Percentiles rank a stretch among this genome's conserved stretches.
These are phyloP conservation scores for Brassica balearica DNA, from an alignment of 441 rosid species.

Conservation along the genomic window DNA sequence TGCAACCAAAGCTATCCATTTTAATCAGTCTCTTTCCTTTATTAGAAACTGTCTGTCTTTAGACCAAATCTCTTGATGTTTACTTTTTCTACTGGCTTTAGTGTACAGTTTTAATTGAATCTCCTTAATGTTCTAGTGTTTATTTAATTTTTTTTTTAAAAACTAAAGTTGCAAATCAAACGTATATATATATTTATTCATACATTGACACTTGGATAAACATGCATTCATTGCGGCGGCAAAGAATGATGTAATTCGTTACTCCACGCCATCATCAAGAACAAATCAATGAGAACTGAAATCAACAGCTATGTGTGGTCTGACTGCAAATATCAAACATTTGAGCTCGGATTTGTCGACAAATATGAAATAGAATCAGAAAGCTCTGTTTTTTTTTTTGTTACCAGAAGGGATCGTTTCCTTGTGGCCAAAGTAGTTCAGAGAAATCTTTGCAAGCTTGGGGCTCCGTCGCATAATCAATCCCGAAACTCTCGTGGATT, in stretches of 20 bases:
- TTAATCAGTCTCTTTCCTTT: constrained; percentile 69
- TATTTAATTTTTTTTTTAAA: too few relatives aligned
- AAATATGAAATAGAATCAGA: not conserved
- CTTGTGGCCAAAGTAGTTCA: constrained; percentile 56
- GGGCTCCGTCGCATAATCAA: constrained; percentile 42
- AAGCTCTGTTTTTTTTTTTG: not conserved
- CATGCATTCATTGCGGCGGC: not conserved
- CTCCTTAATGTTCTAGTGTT: too few relatives aligned
- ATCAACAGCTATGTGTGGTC: constrained; percentile 41
- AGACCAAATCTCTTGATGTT: constrained; percentile 30
- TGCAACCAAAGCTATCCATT: constrained; percentile 71
- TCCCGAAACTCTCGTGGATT: constrained; percentile 56
- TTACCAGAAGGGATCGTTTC: constrained; percentile 52
- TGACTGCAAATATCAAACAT: constrained; percentile 37
- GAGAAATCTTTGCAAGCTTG: constrained; percentile 48
- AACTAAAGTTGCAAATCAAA: too few relatives aligned
- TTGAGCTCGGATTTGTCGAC: not conserved
- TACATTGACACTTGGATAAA: too few relatives aligned
- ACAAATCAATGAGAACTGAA: not conserved
- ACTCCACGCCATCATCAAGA: constrained; percentile 66
- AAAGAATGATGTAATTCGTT: constrained; percentile 45
- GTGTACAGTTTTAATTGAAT: not conserved
- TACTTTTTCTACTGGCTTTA: not conserved
- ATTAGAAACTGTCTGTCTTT: constrained; percentile 47
- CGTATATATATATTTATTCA: not conserved